A percentile compares a stretch with the other conserved stretches of the same genome.
These are phyloP conservation scores for Ceratobasidium sp. DNA, from an alignment of 1,284 basidiomycete species.

Conservation along the genomic window DNA sequence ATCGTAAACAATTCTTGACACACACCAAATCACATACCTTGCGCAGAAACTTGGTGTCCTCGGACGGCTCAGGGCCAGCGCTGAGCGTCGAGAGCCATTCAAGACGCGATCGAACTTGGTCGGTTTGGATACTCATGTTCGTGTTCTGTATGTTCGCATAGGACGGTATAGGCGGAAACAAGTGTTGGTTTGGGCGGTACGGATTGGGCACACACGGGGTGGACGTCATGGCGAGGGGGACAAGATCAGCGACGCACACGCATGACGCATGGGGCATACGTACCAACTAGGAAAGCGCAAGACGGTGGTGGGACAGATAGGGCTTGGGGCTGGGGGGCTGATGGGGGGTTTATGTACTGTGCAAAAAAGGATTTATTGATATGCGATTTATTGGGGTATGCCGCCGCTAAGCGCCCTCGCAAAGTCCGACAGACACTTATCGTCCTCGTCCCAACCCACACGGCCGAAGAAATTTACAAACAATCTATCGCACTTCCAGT, in stretches of 20 bases:
- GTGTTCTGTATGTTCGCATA: background rate
- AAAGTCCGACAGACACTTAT: too few species aligned
- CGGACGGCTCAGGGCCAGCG: constrained; percentile 72
- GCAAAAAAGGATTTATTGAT: too few species aligned
- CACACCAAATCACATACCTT: constrained; percentile 66
- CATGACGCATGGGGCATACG: background rate
- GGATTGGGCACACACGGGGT: background rate
- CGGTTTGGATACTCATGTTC: constrained; percentile 24
- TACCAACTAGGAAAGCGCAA: background rate
- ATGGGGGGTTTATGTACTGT: constrained; percentile 14
- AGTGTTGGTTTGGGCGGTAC: constrained; percentile 5
- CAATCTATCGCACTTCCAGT: too few species aligned
- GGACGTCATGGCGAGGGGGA: background rate
- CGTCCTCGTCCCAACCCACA: too few species aligned
- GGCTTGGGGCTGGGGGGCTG: background rate
- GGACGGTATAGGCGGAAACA: background rate
- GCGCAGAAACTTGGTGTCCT: constrained; percentile 83
- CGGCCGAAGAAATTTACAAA: too few species aligned
- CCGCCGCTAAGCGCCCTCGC: too few species aligned
- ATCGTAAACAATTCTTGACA: constrained; percentile 11
- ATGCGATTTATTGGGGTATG: too few species aligned
- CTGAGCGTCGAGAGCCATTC: constrained; percentile 88
- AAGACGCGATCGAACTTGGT: constrained; percentile 67
- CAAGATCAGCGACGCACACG: background rate
- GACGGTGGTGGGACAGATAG: constrained; percentile 1